Base-by-base conservation (phyloP, 2,329 filamentous ascomycete genomes). In the Aspergillus brunneoviolaceus region DNA sequence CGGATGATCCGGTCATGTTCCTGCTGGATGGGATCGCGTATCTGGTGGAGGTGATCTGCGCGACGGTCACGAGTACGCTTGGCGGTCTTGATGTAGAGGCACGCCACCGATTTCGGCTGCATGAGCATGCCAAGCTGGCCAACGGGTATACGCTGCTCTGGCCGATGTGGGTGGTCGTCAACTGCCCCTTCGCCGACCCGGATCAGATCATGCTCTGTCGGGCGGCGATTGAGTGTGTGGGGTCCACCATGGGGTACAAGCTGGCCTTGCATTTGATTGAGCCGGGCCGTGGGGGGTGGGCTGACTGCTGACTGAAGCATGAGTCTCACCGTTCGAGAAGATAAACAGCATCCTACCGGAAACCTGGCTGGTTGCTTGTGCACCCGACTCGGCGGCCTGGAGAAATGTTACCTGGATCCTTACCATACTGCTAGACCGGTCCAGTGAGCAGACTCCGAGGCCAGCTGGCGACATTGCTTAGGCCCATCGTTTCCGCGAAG, bases 131-230 rank as follows among this genome's bases (percentile, higher is more conserved):
- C 51, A 54, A 54, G 21, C 12, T 54, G 33, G 51, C 51, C 33
- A 54, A 54, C 29, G 51, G 51, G 12, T 54, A 54, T 23, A 54
- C 51, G 33, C 51, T 54, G 21, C 21, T 54, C 0, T 54, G 51
- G 51, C 51, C 51, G 23, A 54, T 54, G 51, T 47, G 51, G 51
- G 51, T 54, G 35, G 35, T 54, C 3, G 21, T 45, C 14, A 54
- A 54, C 39, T 54, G 35, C 5, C 21, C 29, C 7, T 33, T 54
- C 16, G 33, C 35, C 10, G 45, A 33, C 16, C n/a, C 21, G 5
- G 51, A 54, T 16, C 33, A 47, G 27, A 1, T 45, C 19, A 4
- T 2, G n/a, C 51, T 54, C 7, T 54, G 51, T 23, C 33, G 51
- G 16, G 33, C 21, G 16, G 51, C 51, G 33, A 35, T 54, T 2